phyloP scores from a whole-genome alignment of 768 basidiomycete genomes.

The Phlegmacium glaucopus region DNA sequence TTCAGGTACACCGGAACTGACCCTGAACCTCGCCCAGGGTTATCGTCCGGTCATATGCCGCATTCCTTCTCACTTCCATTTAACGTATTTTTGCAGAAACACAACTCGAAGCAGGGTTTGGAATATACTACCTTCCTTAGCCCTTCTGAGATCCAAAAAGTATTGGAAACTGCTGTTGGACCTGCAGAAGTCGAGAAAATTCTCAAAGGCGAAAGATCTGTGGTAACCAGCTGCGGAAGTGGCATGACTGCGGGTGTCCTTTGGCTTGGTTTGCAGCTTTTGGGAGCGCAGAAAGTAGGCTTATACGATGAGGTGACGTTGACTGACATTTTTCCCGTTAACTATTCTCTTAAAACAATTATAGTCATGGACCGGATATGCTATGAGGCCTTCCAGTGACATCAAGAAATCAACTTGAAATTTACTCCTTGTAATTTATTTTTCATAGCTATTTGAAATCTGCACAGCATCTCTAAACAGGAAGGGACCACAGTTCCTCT shows the following conservation, averaged over 20 bases:
- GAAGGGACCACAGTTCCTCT: no score
- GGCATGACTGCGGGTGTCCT: constrained; percentile 97
- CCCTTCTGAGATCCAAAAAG: constrained; percentile 52
- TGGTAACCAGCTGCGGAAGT: constrained; percentile 86
- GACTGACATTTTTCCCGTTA: constrained; percentile 1
- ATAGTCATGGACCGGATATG: constrained; percentile 96
- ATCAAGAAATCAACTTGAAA: constrained; percentile 49
- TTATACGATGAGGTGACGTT: constrained; percentile 88
- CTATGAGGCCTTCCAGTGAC: constrained; percentile 66
- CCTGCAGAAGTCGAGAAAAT: constrained; percentile 50
- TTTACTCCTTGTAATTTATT: no score
- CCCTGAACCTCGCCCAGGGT: constrained; percentile 85
- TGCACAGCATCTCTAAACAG: no score
- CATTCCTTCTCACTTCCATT: constrained; percentile 85
- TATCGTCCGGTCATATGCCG: constrained; percentile 93
- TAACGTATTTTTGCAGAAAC: constrained; percentile 58
- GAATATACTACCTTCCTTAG: constrained; percentile 62
- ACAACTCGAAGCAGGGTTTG: constrained; percentile 33
- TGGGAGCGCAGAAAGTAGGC: constrained; percentile 59
- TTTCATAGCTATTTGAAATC: no score
- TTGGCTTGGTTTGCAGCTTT: constrained; percentile 85
- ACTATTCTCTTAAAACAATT: constrained; percentile 4
- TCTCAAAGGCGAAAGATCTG: constrained; percentile 52
- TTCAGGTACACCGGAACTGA: constrained; percentile 76
- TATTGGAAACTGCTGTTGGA: constrained; percentile 64